Evolutionary conservation across 176 grass and related monocot species (phyloP), one percentile per base, ranked within the genome.

Genomic region (Oryza brachyantha): DNA sequence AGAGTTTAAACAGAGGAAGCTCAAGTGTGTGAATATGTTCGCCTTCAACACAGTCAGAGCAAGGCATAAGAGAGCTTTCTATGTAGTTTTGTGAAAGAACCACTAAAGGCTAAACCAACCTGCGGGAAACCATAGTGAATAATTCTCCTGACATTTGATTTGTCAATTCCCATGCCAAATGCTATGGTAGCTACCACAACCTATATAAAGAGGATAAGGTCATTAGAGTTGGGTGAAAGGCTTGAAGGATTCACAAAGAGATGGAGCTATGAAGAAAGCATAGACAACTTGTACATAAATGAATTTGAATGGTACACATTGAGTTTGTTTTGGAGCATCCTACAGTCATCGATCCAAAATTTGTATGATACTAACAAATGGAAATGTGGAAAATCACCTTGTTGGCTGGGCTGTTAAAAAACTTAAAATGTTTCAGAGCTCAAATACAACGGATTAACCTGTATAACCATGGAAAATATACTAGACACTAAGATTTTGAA

Each of bases 161-260:
- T 92, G 80, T 94, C 92, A 83, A 94, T 98, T 46, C 95, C 95
- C 95, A 98, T 98, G 36, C 95, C 92, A 89, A 98, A 98, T 84
- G 95, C 89, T 92, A 94, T 92, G 58, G 95, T 97, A 74, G 95
- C 92, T 64, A 97, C 95, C 77, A 98, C 95, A 74, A 98, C 92
- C 95, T 98, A 76, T 55, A 85, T 43, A 80, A 5, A 79, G 37
- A 83, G 45, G 34, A 69, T 65, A 86, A 46, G 54, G 24, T 52
- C 61, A 68, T 58, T 36, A 60, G 1, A 82, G 34, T 66, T 13
- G 45, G 24, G 13, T 46, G 61, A 80, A 42, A 85, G 10, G 62
- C 62, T n/a, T 54, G 52, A 41, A 40, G 12, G 5, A 46, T 79
- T 68, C 6, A 68, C 25, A 77, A 79, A 79, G 69, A 42, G 57